Conservation (phyloP, 2,329 filamentous ascomycete genomes). For the Ophiostoma ulmi region DNA sequence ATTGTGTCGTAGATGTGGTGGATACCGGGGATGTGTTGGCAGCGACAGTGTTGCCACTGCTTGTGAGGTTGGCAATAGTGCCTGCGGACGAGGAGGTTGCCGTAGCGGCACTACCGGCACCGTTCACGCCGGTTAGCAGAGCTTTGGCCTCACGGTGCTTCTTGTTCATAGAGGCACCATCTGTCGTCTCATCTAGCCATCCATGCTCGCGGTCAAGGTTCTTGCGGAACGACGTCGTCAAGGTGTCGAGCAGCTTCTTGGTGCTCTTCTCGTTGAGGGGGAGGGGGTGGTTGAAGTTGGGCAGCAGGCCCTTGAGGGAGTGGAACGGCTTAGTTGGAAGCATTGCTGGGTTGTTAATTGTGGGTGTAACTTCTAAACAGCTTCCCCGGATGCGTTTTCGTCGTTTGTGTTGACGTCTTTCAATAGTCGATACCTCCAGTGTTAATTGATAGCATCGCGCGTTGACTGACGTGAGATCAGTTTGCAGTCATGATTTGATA, state of each 20-base stretch:
- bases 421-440: neutral
- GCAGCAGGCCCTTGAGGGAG: conserved; percentile 41
- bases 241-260: conserved; percentile 50
- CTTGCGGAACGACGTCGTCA: conserved; percentile 54
- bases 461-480: neutral
- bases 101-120: neutral
- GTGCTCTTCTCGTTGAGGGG: conserved; percentile 48
- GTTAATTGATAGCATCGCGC: neutral
- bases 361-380: conserved; percentile 1
- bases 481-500: neutral
- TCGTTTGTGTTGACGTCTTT: neutral
- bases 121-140: neutral
- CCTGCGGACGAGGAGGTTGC: neutral
- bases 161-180: neutral
- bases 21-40: neutral
- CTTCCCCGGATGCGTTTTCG: neutral
- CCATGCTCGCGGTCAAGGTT: conserved; percentile 57
- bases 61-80: neutral
- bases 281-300: conserved; percentile 48
- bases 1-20: neutral
- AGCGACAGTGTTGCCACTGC: neutral
- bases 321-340: conserved; percentile 36
- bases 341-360: conserved; percentile 30
- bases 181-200: conserved; percentile 35
- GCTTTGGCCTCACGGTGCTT: neutral